Percentiles rank a stretch among this genome's conserved stretches.
Conservation (phyloP, 805 yeast species). For the Saccharomycopsis sp. region DNA sequence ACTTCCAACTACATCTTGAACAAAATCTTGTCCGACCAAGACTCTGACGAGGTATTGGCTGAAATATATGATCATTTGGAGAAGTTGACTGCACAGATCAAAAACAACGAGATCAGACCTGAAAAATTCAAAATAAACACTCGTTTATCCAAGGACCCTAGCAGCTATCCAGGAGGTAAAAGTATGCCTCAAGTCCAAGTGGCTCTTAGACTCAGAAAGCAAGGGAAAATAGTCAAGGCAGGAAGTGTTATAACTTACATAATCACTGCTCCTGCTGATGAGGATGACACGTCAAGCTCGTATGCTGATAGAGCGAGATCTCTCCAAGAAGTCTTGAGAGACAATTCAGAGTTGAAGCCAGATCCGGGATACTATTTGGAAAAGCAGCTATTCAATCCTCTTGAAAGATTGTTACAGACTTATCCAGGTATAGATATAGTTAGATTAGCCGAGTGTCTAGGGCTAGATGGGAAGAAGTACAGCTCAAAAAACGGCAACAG, state of each 20-base stretch:
- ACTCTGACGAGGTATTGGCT: constrained; percentile 67
- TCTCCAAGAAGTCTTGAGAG: constrained; percentile 59
- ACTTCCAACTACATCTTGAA: constrained; percentile 70
- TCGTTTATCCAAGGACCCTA: constrained; percentile 84
- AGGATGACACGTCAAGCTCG: constrained; percentile 23
- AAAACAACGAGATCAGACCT: constrained; percentile 52
- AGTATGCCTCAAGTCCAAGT: constrained; percentile 87
- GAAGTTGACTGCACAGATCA: constrained; percentile 48
- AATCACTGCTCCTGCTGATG: constrained; percentile 50
- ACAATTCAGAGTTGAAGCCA: constrained; percentile 46
- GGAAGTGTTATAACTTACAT: constrained; percentile 88
- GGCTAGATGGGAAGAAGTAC: constrained; percentile 65
- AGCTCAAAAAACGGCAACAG: constrained; percentile 33
- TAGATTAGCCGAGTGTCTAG: constrained; percentile 69
- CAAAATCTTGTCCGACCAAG: constrained; percentile 63
- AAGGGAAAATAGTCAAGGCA: constrained; percentile 81
- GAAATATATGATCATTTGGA: constrained; percentile 70
- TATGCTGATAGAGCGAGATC: constrained; percentile 83
- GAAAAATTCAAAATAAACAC: constrained; percentile 76
- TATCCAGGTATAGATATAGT: constrained; percentile 82
- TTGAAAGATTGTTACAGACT: constrained; percentile 77
- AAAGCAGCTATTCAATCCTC: constrained; percentile 85
- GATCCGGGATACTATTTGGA: constrained; percentile 78
- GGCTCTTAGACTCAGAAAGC: constrained; percentile 71
- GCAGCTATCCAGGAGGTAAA: constrained; percentile 72